Evolutionary conservation across 75 land plant genomes (phyloP), one percentile per base, ranked within the genome.

Genomic region (Chamaecyparis obtusa): DNA sequence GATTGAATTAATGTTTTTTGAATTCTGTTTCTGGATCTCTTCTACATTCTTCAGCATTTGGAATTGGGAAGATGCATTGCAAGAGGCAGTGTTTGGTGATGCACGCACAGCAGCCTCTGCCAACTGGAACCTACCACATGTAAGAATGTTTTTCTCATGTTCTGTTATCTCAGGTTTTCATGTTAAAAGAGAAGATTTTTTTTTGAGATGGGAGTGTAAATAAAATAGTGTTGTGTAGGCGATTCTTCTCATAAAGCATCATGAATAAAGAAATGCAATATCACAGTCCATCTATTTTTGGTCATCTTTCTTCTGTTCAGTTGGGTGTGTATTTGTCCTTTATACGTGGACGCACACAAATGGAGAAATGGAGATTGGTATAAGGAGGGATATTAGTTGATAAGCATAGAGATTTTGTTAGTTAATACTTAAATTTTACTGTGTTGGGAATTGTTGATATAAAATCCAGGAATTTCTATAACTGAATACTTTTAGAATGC

Each of bases 71-170:
- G 94, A 95, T 83, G 90, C 86, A 56, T 80, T 41, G 44, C 86
- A 77, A 86, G 93, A 90, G 74, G 93, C 89, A 32, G 91, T 87
- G 57, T 93, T 98, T 67, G 86, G 87, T 27, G 95, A 98, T 85
- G 94, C 98, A 78, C 97, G 99, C 30, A 81, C 89, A 56, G 83
- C 91, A 86, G 97, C 97, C 49, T 95, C 99, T 36, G 88, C 92
- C 37, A 93, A 89, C 88, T 98, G 99, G 98, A 87, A 86, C 54
- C 87, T 91, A 13, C 90, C 91, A 86, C 91, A 92, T 69, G 98
- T 96, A 90, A 84, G 94, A 36, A 83, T 84, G 17, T 83, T 64
- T 24, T 54, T 72, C 32, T 72, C 76, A 30, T 72, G 76, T 72
- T 72, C 15, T 30, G 76, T 2, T 33, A 72, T 72, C 76, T 72